Evolutionary conservation across 2,329 filamentous ascomycete genomes (phyloP).

Genomic region (Endoconidiophora laricicola): DNA sequence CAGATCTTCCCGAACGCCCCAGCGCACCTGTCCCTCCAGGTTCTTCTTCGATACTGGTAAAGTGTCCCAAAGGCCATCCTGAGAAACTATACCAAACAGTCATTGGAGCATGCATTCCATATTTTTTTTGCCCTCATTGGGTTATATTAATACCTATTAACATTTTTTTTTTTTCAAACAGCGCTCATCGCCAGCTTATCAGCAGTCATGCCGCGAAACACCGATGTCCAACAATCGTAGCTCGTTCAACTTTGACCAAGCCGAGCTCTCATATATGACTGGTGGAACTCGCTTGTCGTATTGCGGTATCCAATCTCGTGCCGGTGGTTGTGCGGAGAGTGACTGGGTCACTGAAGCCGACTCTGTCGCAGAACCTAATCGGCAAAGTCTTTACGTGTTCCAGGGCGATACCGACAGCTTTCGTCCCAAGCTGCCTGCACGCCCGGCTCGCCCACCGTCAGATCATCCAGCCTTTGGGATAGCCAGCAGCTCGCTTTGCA

Average conservation of each 20-base stretch:
- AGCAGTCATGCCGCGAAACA: neutral
- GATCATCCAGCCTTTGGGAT: too few relatives aligned
- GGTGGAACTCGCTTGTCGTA: slow-evolving; percentile 1
- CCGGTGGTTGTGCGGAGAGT: too few relatives aligned
- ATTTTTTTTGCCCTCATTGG: too few relatives aligned
- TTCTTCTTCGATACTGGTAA: neutral
- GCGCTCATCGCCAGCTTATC: neutral
- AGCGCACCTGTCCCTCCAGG: slow-evolving; percentile 2
- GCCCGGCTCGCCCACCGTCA: neutral
- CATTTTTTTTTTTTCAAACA: neutral
- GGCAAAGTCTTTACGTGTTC: neutral
- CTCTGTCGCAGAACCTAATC: neutral
- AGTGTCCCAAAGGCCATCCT: too few relatives aligned
- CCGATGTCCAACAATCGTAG: neutral
- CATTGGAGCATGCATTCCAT: neutral
- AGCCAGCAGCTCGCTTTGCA: neutral
- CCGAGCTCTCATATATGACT: slow-evolving; percentile 2
- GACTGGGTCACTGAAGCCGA: slow-evolving; percentile 10
- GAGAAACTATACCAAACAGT: too few relatives aligned
- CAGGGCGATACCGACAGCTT: neutral
- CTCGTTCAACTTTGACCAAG: slow-evolving; percentile 1
- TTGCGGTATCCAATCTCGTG: neutral
- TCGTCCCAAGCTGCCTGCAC: neutral
- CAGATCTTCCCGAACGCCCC: slow-evolving; percentile 1
- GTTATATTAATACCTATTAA: neutral